phyloP scores from a whole-genome alignment of 2,329 filamentous ascomycete species.

The Parastagonospora avenae region DNA sequence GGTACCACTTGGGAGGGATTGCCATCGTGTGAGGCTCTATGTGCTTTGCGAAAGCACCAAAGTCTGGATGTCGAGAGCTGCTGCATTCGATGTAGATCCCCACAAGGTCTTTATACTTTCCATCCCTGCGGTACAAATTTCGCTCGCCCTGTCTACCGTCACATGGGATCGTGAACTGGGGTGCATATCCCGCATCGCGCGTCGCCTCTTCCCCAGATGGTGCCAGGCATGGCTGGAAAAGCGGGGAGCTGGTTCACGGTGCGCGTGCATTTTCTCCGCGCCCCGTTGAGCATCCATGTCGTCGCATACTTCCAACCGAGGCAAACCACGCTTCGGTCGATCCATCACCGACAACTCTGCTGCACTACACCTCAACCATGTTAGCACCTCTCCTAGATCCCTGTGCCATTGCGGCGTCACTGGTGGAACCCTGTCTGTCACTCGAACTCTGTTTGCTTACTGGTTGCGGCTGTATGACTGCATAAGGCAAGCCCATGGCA shows the following conservation, averaged over 20 bases:
- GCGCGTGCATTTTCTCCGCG: slow-evolving; percentile 18
- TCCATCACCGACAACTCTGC: slow-evolving; percentile 11
- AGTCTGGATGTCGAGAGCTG: slow-evolving; percentile 1
- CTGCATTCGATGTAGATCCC: slow-evolving; percentile 3
- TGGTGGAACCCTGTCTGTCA: not conserved
- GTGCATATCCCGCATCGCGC: slow-evolving; percentile 5
- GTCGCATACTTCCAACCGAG: slow-evolving; percentile 13
- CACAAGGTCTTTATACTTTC: slow-evolving; percentile 25
- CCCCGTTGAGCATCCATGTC: slow-evolving; percentile 8
- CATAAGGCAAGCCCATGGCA: slow-evolving; percentile 1
- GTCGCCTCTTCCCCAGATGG: slow-evolving; percentile 10
- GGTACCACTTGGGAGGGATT: slow-evolving; percentile 63
- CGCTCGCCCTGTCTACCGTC: slow-evolving; percentile 4
- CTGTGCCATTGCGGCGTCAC: not conserved
- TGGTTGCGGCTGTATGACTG: slow-evolving; percentile 5
- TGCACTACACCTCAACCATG: not conserved
- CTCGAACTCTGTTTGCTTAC: not conserved
- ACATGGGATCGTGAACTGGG: slow-evolving; percentile 14
- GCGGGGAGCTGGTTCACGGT: slow-evolving; percentile 17
- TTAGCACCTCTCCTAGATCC: not conserved
- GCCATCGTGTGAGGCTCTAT: slow-evolving; percentile 50
- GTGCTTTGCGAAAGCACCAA: slow-evolving; percentile 6
- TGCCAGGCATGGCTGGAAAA: slow-evolving; percentile 23
- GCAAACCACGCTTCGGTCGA: slow-evolving; percentile 14
- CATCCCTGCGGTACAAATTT: not conserved